Conservation (phyloP, 192 early-diverging fungal genomes). For the Tieghemiomyces parasiticus region DNA sequence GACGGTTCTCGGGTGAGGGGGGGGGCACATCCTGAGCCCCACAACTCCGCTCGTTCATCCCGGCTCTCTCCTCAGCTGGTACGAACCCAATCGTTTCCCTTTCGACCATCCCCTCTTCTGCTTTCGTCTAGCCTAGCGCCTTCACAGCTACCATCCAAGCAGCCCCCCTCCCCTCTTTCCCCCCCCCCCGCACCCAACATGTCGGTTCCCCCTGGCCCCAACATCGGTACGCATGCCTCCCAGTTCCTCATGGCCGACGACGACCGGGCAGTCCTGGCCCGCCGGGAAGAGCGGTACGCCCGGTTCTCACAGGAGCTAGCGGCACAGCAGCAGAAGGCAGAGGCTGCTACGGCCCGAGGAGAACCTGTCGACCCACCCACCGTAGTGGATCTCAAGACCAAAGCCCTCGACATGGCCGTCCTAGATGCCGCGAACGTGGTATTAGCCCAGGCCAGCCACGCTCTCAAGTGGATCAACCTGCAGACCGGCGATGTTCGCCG, state of each 20-base stretch:
- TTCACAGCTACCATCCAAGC: too few relatives aligned
- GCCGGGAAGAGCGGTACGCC: slow-evolving; percentile 5
- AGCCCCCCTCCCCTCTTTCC: too few relatives aligned
- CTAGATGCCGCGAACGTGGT: neutral
- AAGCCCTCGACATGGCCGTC: neutral
- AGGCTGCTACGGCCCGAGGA: neutral
- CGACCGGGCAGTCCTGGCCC: slow-evolving; percentile 7
- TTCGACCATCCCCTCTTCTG: too few relatives aligned
- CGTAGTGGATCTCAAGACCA: slow-evolving; percentile 5
- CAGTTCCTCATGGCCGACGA: slow-evolving; percentile 7
- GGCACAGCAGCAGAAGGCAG: neutral
- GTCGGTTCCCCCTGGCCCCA: slow-evolving; percentile 8
- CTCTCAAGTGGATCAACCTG: neutral
- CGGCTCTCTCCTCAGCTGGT: too few relatives aligned
- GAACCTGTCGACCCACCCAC: neutral
- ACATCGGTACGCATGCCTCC: slow-evolving; percentile 9
- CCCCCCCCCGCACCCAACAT: too few relatives aligned
- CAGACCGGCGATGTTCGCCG: neutral
- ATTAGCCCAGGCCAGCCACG: slow-evolving; percentile 10
- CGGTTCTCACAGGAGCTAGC: neutral
- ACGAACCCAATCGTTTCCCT: too few relatives aligned
- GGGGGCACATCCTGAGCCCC: too few relatives aligned
- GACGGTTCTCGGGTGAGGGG: too few relatives aligned
- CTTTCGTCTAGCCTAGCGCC: too few relatives aligned
- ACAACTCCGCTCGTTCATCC: too few relatives aligned